phyloP scores from a whole-genome alignment of 441 rosid species.

The Capsella rubella region DNA sequence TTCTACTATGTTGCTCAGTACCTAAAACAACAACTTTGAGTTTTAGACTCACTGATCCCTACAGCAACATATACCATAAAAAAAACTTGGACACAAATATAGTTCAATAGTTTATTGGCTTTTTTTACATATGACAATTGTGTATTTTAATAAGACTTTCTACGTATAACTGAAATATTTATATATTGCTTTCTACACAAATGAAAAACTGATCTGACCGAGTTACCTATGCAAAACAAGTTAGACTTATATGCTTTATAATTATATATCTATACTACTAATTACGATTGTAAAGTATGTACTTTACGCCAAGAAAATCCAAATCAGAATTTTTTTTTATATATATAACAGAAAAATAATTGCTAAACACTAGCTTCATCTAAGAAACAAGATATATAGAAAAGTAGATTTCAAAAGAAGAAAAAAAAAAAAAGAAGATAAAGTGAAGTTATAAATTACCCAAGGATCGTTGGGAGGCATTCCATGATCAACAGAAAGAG shows the following conservation, averaged over 20 bases:
- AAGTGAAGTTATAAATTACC: constrained; percentile 49
- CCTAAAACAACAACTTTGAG: constrained; percentile 51
- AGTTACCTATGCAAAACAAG: neutral
- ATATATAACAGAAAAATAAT: neutral
- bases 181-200: neutral
- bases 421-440: neutral
- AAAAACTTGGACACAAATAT: neutral
- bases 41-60: constrained; percentile 15
- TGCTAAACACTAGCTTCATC: neutral
- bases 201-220: neutral
- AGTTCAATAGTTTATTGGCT: too few relatives aligned
- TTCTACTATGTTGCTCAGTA: constrained; percentile 78
- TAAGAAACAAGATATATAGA: neutral
- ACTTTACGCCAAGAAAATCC: neutral
- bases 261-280: neutral
- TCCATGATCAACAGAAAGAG: constrained; percentile 89
- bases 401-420: neutral
- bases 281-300: neutral
- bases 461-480: constrained; percentile 95
- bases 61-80: constrained; percentile 8
- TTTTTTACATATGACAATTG: neutral
- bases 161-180: too few relatives aligned
- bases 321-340: neutral
- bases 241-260: neutral
- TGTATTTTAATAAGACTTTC: neutral